A percentile compares a stretch with the other conserved stretches of the same genome.
Conservation (phyloP, 2,329 filamentous ascomycete species). For the Microdochium nivale region DNA sequence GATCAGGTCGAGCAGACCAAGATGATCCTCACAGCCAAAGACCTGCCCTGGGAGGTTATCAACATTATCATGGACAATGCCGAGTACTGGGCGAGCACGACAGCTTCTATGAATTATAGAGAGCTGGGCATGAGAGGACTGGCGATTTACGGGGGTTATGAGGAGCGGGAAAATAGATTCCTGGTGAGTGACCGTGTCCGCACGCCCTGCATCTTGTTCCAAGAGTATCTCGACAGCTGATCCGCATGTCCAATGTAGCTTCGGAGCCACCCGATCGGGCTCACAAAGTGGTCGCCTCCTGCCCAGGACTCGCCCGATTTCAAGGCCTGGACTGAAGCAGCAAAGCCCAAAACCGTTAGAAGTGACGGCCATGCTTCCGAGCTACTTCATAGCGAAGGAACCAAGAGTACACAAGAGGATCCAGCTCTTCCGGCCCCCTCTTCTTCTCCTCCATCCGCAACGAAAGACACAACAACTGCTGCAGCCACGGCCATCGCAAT, state of each 20-base stretch:
- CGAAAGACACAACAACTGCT: background rate
- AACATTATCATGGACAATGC: conserved; percentile 49
- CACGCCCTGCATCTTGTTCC: no score
- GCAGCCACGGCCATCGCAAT: background rate
- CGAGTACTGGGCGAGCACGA: conserved; percentile 53
- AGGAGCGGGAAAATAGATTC: conserved; percentile 24
- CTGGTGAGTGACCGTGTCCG: conserved; percentile 22
- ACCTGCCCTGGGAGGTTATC: conserved; percentile 45
- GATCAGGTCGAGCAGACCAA: conserved; percentile 29
- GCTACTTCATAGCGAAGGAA: no score
- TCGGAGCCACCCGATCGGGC: conserved; percentile 30
- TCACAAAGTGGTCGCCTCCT: conserved; percentile 19
- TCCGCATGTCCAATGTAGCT: conserved; percentile 17
- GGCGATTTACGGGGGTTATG: conserved; percentile 8
- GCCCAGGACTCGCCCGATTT: conserved; percentile 10
- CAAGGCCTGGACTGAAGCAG: conserved; percentile 12
- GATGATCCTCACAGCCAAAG: conserved; percentile 27
- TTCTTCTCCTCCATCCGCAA: background rate
- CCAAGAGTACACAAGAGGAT: background rate
- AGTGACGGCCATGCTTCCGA: background rate
- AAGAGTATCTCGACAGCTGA: conserved; percentile 4
- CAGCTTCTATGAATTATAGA: conserved; percentile 20
- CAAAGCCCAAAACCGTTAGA: conserved; percentile 5
- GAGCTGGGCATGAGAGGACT: conserved; percentile 3
- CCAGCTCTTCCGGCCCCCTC: no score